Evolutionary conservation across 2,329 filamentous ascomycete species (phyloP).

Genomic region (Aaosphaeria arxii): DNA sequence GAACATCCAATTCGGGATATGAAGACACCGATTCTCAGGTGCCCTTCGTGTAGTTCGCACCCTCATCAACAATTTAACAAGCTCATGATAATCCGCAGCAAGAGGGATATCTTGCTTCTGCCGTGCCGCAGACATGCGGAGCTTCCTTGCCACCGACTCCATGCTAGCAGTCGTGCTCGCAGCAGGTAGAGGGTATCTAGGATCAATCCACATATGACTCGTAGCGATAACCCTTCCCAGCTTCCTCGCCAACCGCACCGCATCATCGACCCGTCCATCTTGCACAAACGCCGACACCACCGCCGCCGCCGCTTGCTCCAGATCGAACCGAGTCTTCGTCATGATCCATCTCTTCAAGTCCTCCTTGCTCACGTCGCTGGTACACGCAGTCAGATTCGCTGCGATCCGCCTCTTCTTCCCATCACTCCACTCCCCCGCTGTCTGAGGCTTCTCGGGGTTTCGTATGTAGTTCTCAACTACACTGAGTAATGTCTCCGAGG

Average conservation of each 20-base stretch:
- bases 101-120: not conserved
- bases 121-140: conserved; percentile 1
- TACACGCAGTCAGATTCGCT: conserved; percentile 4
- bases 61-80: conserved; percentile 7
- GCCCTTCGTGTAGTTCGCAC: conserved; percentile 3
- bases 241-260: conserved; percentile 6
- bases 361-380: conserved; percentile 1
- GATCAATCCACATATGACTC: conserved; percentile 8
- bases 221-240: conserved; percentile 3
- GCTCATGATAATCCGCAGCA: conserved; percentile 1
- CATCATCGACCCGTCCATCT: conserved; percentile 4
- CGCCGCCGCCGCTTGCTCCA: conserved; percentile 15
- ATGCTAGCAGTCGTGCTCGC: too few species aligned
- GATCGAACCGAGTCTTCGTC: conserved; percentile 8
- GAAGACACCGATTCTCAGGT: conserved; percentile 4
- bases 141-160: not conserved
- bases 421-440: not conserved
- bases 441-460: not conserved
- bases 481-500: not conserved
- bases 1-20: conserved; percentile 11
- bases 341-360: conserved; percentile 9
- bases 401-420: conserved; percentile 2
- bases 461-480: not conserved
- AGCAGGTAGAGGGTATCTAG: not conserved
- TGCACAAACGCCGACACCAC: conserved; percentile 13